A percentile compares a stretch with the other conserved stretches of the same genome.
Evolutionary conservation across 192 early-diverging fungal genomes (phyloP).

Genomic region (Ambispora gerdemannii): DNA sequence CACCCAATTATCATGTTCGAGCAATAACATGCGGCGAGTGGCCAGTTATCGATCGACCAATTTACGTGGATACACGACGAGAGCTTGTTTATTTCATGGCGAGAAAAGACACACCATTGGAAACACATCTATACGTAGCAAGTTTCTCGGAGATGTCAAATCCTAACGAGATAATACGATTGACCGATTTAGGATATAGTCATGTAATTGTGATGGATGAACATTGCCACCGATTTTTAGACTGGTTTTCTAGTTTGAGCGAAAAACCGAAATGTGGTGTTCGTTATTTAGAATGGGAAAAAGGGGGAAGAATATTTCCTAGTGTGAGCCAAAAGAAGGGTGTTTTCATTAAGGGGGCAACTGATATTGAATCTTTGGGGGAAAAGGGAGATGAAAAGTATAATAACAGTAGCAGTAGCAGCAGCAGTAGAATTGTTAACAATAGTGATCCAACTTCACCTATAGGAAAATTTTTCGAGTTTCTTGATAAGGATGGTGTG

Average conservation of each 20-base stretch:
- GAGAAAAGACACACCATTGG: conserved; percentile 55
- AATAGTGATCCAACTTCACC: conserved; percentile 29
- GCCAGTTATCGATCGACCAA: conserved; percentile 54
- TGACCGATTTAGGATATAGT: conserved; percentile 51
- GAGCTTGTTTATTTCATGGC: conserved; percentile 60
- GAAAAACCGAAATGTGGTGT: conserved; percentile 42
- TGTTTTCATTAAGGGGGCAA: background rate
- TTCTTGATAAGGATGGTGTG: conserved; percentile 49
- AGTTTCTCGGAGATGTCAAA: conserved; percentile 31
- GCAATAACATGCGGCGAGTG: conserved; percentile 59
- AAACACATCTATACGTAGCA: conserved; percentile 62
- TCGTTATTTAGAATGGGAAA: conserved; percentile 38
- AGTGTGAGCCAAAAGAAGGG: conserved; percentile 11
- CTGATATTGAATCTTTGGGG: conserved; percentile 18
- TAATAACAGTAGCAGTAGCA: too few relatives aligned
- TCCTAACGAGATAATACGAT: conserved; percentile 25
- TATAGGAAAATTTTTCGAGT: conserved; percentile 51
- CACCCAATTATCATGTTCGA: conserved; percentile 22
- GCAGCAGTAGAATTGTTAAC: too few relatives aligned
- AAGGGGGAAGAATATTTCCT: conserved; percentile 18
- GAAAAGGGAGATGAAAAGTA: conserved; percentile 12
- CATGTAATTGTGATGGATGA: conserved; percentile 45
- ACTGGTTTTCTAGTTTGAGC: conserved; percentile 47
- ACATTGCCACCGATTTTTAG: conserved; percentile 41
- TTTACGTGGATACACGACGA: conserved; percentile 50